Conservation (phyloP, 371 early-diverging fungal species). For the Astathelohania contejeani region DNA sequence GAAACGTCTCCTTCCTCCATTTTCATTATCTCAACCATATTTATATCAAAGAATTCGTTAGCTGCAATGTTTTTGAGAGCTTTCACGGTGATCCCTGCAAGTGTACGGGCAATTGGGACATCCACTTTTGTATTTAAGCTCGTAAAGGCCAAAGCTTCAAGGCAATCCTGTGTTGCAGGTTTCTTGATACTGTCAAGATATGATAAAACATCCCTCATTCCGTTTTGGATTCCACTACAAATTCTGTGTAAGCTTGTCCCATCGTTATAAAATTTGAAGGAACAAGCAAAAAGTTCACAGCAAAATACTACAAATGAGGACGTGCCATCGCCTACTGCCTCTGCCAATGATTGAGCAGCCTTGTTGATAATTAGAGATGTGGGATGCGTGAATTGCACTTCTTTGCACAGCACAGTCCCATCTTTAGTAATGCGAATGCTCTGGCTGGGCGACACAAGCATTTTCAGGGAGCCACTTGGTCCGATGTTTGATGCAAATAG, state of each 20-base stretch:
- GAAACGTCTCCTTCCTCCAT: slow-evolving; percentile 89
- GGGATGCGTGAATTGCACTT: slow-evolving; percentile 98
- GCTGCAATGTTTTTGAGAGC: slow-evolving; percentile 71
- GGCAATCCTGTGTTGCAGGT: slow-evolving; percentile 67
- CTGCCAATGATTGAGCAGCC: slow-evolving; percentile 90
- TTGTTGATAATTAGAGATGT: slow-evolving; percentile 96
- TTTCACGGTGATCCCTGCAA: slow-evolving; percentile 84
- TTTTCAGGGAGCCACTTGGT: slow-evolving; percentile 94
- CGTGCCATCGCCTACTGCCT: slow-evolving; percentile 94
- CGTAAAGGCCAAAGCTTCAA: slow-evolving; percentile 75
- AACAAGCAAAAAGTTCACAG: slow-evolving; percentile 83
- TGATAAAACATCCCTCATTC: slow-evolving; percentile 57
- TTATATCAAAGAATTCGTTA: slow-evolving; percentile 70
- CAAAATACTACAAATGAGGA: slow-evolving; percentile 83
- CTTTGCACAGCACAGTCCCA: slow-evolving; percentile 54
- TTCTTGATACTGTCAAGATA: slow-evolving; percentile 62
- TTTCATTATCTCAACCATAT: slow-evolving; percentile 99
- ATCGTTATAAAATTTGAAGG: slow-evolving; percentile 78
- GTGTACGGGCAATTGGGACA: slow-evolving; percentile 64
- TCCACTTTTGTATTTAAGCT: slow-evolving; percentile 85
- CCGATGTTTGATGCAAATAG: slow-evolving; percentile 87
- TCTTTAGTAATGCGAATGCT: slow-evolving; percentile 56
- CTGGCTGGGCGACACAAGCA: slow-evolving; percentile 61
- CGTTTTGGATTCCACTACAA: slow-evolving; percentile 81
- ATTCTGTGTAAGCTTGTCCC: slow-evolving; percentile 84